These are phyloP conservation scores for Tulasnella sp. DNA, from an alignment of 768 basidiomycete species.

Conservation along the genomic window DNA sequence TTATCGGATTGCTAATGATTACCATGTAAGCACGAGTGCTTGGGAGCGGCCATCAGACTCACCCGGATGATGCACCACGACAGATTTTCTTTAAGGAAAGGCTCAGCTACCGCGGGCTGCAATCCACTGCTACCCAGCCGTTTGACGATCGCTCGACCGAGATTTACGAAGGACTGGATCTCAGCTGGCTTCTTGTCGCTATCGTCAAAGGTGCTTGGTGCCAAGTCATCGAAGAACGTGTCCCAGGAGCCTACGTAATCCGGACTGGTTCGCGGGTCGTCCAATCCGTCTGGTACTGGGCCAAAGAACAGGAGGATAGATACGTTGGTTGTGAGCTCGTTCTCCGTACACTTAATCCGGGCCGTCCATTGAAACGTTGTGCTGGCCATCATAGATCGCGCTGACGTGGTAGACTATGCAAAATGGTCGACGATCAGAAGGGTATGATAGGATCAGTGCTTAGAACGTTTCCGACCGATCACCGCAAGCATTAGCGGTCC, in stretches of 20 bases:
- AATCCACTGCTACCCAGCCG: not conserved
- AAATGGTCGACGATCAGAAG: not conserved
- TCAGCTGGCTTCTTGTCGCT: not conserved
- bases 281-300: not conserved
- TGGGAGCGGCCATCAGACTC: not conserved
- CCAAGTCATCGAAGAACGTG: not conserved
- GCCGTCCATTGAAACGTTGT: not conserved
- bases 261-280: not conserved
- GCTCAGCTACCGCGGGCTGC: not conserved
- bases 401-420: not conserved
- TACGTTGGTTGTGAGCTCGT: not conserved
- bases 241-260: not conserved
- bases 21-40: not conserved
- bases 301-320: not conserved
- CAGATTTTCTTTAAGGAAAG: not conserved
- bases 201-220: not conserved
- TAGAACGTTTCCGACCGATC: not conserved
- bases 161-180: not conserved
- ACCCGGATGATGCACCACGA: not conserved
- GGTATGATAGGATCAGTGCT: not conserved
- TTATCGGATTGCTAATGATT: not conserved
- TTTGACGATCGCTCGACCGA: not conserved
- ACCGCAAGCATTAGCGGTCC: not conserved
- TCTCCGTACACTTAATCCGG: not conserved
- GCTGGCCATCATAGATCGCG: not conserved